These are phyloP conservation scores for Russula virescens DNA, from an alignment of 768 basidiomycete genomes.

Conservation along the genomic window DNA sequence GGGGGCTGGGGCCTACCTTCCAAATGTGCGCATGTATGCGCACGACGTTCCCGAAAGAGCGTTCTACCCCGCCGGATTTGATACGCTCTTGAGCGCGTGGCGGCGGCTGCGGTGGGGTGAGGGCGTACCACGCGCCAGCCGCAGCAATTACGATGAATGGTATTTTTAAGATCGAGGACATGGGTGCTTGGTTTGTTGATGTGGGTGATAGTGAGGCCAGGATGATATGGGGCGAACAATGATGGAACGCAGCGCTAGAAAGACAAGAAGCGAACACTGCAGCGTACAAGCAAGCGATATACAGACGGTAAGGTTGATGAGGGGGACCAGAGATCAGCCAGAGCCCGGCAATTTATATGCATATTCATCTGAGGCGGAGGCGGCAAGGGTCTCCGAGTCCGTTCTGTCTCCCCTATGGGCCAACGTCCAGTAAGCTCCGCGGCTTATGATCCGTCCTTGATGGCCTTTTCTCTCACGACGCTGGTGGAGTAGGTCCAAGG, in stretches of 20 bases:
- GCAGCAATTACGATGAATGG: conserved; percentile 2
- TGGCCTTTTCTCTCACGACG: conserved; percentile 7
- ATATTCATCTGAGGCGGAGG: background rate
- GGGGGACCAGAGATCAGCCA: background rate
- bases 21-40: conserved; percentile 19
- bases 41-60: conserved; percentile 20
- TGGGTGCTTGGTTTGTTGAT: background rate
- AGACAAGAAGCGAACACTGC: background rate
- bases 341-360: background rate
- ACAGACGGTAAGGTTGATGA: background rate
- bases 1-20: conserved; percentile 8
- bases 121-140: conserved; percentile 16
- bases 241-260: background rate
- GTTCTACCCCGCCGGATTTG: conserved; percentile 16
- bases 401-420: background rate
- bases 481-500: no score
- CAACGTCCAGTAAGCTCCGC: conserved; percentile 7
- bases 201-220: background rate
- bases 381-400: no score
- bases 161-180: conserved; percentile 16
- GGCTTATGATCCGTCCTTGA: background rate
- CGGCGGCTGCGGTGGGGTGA: conserved; percentile 23
- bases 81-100: conserved; percentile 10
- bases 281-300: background rate
- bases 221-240: no score